phyloP scores from a whole-genome alignment of 805 yeast genomes.

The Starmerella floricola region DNA sequence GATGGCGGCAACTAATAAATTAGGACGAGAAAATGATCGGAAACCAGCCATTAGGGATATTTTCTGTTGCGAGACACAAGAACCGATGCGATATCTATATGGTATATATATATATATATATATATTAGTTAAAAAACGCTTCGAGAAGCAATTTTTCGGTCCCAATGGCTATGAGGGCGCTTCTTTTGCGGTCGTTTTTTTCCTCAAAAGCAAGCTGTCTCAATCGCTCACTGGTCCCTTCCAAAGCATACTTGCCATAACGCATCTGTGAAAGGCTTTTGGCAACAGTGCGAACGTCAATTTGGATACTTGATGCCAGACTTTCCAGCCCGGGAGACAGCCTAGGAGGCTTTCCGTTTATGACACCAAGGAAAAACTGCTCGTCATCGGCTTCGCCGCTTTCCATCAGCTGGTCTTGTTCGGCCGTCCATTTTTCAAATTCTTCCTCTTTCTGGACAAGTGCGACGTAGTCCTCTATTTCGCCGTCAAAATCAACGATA shows the following conservation, averaged over 20 bases:
- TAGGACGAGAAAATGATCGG: no score
- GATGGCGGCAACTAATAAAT: no score
- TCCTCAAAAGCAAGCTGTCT: not conserved
- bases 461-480: constrained; percentile 38
- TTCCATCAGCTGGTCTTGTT: no score
- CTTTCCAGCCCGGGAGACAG: not conserved
- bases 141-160: constrained; percentile 28
- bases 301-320: constrained; percentile 2
- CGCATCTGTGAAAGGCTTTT: constrained; percentile 10
- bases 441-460: constrained; percentile 5
- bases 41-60: no score
- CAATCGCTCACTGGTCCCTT: constrained; percentile 5
- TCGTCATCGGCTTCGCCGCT: constrained; percentile 5
- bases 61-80: no score
- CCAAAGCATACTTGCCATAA: constrained; percentile 2
- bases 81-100: not conserved
- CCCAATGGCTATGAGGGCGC: constrained; percentile 23
- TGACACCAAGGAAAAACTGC: constrained; percentile 8
- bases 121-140: constrained; percentile 3
- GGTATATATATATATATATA: not conserved
- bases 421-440: constrained; percentile 7
- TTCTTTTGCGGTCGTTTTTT: constrained; percentile 5
- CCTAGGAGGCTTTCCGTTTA: constrained; percentile 17
- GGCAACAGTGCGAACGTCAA: constrained; percentile 16
- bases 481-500: constrained; percentile 45